Evolutionary conservation across 768 basidiomycete genomes (phyloP).

Genomic region (Amanita subjunquillea): DNA sequence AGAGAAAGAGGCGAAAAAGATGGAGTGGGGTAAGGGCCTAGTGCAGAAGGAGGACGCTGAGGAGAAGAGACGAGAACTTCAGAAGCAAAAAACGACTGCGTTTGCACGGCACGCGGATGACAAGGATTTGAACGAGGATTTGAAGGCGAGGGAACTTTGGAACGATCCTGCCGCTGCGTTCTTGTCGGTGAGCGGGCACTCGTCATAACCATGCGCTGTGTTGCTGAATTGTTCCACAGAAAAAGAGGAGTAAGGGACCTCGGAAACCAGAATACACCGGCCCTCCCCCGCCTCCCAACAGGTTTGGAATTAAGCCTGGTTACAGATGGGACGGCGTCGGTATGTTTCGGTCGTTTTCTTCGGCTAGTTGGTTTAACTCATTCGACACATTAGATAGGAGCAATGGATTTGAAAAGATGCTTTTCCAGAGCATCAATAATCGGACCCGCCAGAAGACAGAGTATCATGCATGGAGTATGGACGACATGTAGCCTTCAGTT

Average conservation of each 20-base stretch:
- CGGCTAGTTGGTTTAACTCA: background rate
- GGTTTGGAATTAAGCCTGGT: constrained; percentile 91
- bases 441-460: constrained; percentile 59
- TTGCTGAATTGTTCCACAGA: constrained; percentile 29
- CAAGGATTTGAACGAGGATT: constrained; percentile 72
- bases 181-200: constrained; percentile 52
- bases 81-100: constrained; percentile 51
- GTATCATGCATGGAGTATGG: constrained; percentile 79
- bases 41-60: constrained; percentile 81
- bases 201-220: background rate
- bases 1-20: constrained; percentile 82
- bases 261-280: constrained; percentile 79
- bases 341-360: constrained; percentile 23
- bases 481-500: constrained; percentile 66
- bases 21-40: constrained; percentile 98
- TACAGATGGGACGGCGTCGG: constrained; percentile 99
- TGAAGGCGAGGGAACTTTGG: constrained; percentile 78
- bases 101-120: constrained; percentile 83
- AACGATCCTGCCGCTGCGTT: constrained; percentile 98
- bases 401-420: constrained; percentile 90
- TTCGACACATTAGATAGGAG: constrained; percentile 53
- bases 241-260: constrained; percentile 66
- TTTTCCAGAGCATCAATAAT: constrained; percentile 78
- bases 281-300: constrained; percentile 86
- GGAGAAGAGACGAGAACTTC: constrained; percentile 50